Conservation (phyloP, 2,329 filamentous ascomycete genomes). For the Domatiomyces globalis region DNA sequence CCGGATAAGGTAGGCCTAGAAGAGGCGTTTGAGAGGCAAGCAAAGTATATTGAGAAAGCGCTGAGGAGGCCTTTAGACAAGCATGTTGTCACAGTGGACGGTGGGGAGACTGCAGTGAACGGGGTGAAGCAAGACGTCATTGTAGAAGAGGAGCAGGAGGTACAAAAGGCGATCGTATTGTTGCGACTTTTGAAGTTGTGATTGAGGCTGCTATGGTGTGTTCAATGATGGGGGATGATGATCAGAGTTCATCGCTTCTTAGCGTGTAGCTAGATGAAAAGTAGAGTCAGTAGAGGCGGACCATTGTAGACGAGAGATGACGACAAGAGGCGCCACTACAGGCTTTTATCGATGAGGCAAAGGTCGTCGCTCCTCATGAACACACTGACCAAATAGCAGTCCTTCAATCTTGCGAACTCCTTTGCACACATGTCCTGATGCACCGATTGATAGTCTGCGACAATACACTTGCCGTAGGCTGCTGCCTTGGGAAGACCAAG, state of each 20-base stretch:
- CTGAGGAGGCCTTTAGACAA: slow-evolving; percentile 64
- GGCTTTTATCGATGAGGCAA: too few species aligned
- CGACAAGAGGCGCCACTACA: background rate
- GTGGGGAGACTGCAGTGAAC: slow-evolving; percentile 33
- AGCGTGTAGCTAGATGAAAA: slow-evolving; percentile 33
- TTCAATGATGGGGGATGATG: background rate
- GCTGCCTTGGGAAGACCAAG: slow-evolving; percentile 45
- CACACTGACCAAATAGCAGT: slow-evolving; percentile 64
- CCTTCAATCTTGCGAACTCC: slow-evolving; percentile 73
- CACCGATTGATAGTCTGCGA: slow-evolving; percentile 77
- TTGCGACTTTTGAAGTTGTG: slow-evolving; percentile 62
- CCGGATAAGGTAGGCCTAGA: slow-evolving; percentile 62
- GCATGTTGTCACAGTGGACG: slow-evolving; percentile 47
- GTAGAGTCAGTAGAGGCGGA: background rate
- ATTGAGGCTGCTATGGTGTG: slow-evolving; percentile 1
- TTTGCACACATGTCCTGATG: slow-evolving; percentile 79
- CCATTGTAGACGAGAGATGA: background rate
- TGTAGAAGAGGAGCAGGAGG: slow-evolving; percentile 69
- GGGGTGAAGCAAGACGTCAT: slow-evolving; percentile 49
- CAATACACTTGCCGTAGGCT: slow-evolving; percentile 79
- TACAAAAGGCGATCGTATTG: slow-evolving; percentile 69
- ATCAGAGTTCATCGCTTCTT: slow-evolving; percentile 31
- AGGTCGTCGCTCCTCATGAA: too few species aligned
- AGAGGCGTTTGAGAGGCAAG: slow-evolving; percentile 54
- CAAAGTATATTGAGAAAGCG: slow-evolving; percentile 57